Conservation (phyloP, 345 rosid species). For the Bruguiera parviflora region DNA sequence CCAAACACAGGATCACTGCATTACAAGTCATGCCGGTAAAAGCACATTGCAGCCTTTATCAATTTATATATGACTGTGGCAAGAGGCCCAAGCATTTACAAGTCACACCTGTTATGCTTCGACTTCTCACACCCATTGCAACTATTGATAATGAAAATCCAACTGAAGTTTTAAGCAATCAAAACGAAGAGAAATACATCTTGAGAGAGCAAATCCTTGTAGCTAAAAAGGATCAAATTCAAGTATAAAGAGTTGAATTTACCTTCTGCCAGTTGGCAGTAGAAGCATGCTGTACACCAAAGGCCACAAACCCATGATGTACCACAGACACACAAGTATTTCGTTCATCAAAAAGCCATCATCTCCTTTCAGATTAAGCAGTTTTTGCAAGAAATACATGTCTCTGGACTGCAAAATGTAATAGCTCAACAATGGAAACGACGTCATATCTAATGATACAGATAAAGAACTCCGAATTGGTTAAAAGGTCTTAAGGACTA, state of each 20-base stretch:
- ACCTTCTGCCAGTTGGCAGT: conserved; percentile 86
- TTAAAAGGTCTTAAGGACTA: neutral
- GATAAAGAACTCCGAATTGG: neutral
- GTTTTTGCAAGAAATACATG: conserved; percentile 76
- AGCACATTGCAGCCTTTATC: too few relatives aligned
- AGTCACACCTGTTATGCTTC: too few relatives aligned
- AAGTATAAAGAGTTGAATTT: conserved; percentile 6
- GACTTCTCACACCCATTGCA: too few relatives aligned
- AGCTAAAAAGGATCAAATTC: neutral
- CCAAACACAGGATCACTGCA: neutral
- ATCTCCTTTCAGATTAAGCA: conserved; percentile 63
- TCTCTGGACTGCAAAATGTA: conserved; percentile 55
- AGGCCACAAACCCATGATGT: conserved; percentile 93
- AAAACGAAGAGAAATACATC: too few relatives aligned
- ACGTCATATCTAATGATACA: too few relatives aligned
- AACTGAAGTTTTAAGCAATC: too few relatives aligned
- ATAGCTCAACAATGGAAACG: neutral
- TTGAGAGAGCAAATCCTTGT: too few relatives aligned
- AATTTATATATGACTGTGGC: too few relatives aligned
- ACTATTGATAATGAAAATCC: too few relatives aligned
- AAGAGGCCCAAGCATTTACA: too few relatives aligned
- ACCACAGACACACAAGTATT: conserved; percentile 77
- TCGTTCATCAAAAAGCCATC: conserved; percentile 90
- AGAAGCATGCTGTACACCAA: conserved; percentile 70
- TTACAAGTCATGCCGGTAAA: neutral